Evolutionary conservation across 2,329 filamentous ascomycete genomes (phyloP), one percentile per base, ranked within the genome.

Genomic region (Fusarium sp.): DNA sequence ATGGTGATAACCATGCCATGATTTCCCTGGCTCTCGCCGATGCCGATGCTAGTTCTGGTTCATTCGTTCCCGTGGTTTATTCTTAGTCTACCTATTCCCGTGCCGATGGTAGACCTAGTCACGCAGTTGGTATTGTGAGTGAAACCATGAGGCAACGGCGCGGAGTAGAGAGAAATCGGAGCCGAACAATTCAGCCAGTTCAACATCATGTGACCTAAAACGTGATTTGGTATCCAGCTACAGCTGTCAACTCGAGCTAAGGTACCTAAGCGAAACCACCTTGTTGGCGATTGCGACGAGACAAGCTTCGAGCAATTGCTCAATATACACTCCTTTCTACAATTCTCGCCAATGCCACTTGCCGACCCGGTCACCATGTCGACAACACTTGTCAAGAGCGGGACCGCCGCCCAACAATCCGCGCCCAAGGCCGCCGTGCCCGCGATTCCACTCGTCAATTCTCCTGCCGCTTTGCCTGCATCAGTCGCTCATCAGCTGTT

Each of bases 401-500:
- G 78, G 21, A 73, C 75, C 42, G 66, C 79, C 62, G 68, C 79
- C 62, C 79, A 79, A 57, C 71, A 73, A 31, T 33, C 73, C 57
- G 80, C 79, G 49, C 55, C 69, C 41, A 77, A 76, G 45, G 54
- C 74, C 39, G 70, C 74, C 16, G 78, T 83, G 23, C 79, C 82
- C 25, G 80, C 84, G 5, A 77, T 86, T 64, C 77, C 80, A 31
- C 78, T 82, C 38, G 74, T 83, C 58, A 76, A 82, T 61, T 82
- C 78, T 38, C 77, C 82, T 21, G 72, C 79, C 48, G 83, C 85
- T 15, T 79, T 83, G 64, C 79, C 87, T 27, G 87, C 92, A 78
- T 89, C 91, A 18, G 86, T 93, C 77, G 80, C 90, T 25, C 93
- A 97, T 74, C 91, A 93, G 1, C 81, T 87, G 31, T 81, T 94